Base-by-base conservation (phyloP, 2,329 filamentous ascomycete species). In the Lachnellula occidentalis region DNA sequence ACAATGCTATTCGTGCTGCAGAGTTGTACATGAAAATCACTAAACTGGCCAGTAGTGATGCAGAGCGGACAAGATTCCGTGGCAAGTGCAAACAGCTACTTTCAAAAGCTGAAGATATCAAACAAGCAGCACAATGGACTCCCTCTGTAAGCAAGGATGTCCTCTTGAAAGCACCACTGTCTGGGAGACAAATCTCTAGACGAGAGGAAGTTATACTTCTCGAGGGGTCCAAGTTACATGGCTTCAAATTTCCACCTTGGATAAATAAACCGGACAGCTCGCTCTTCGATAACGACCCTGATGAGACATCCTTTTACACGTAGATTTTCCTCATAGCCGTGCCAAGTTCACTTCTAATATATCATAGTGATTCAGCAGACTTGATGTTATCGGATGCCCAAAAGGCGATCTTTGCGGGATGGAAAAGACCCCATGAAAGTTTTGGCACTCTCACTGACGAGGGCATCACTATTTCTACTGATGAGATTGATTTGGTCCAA, bases 231-330 rank as follows among this genome's bases (percentile, higher is more conserved):
- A 86, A 83, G 53, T 77, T 99, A 19, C 90, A 96, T 67, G 90
- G 87, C 0, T 87, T 85, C 65, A 78, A 87, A 19, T 97, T 96
- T 62, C 90, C 88, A 11, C 90, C 88, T 0, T 99, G 94, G 94
- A 80, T 80, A n/a, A 71, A 71, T 2, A 75, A 83, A 27, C 86
- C 89, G 1, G 68, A 71, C 3, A 69, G 79, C 0, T 70, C 77
- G 4, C 81, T 87, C 31, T 96, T 96, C 62, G 70, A 76, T 34
- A 70, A 77, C 27, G 61, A 68, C 5, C 68, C 76, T 3, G 76
- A 75, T n/a, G 73, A 75, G 39, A 69, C 56, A 2, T 17, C 71
- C 6, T 68, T 73, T n/a, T 96, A 86, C 68, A 78, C 73, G 88
- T 90, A 78, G 47, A 61, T 79, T 74, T 21, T 50, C 43, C 48